These are phyloP conservation scores for Fraxinus sp. DNA, from an alignment of 305 asterid species.

Conservation along the genomic window DNA sequence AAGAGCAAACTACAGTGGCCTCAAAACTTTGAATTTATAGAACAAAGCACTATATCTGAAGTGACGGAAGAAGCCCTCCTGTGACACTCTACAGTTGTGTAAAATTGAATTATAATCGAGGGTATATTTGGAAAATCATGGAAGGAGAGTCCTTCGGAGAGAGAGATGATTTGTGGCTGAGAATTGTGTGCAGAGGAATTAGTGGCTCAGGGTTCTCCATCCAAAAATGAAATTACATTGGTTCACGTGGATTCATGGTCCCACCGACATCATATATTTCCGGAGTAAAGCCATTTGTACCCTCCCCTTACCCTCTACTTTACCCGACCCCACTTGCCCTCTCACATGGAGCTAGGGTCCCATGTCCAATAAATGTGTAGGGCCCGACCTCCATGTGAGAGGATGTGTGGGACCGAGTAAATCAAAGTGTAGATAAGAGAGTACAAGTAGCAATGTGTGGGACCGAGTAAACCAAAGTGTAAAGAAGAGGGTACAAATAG, in stretches of 20 bases:
- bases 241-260: not conserved
- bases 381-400: too few species aligned
- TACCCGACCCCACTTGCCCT: too few species aligned
- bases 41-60: not conserved
- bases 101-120: not conserved
- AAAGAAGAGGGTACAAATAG: too few species aligned
- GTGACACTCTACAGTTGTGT: not conserved
- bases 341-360: too few species aligned
- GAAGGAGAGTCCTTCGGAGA: not conserved
- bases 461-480: too few species aligned
- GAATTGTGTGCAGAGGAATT: not conserved
- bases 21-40: not conserved
- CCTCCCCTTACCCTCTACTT: too few species aligned
- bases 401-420: too few species aligned
- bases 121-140: not conserved
- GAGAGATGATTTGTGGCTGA: not conserved
- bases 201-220: not conserved
- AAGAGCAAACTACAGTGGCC: not conserved
- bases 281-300: too few species aligned
- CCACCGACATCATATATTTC: not conserved
- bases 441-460: too few species aligned
- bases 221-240: not conserved
- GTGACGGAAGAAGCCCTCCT: not conserved
- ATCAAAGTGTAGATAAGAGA: too few species aligned
- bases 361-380: too few species aligned